Evolutionary conservation across 2,329 filamentous ascomycete genomes (phyloP).

Genomic region (Botrytis hyacinthi): DNA sequence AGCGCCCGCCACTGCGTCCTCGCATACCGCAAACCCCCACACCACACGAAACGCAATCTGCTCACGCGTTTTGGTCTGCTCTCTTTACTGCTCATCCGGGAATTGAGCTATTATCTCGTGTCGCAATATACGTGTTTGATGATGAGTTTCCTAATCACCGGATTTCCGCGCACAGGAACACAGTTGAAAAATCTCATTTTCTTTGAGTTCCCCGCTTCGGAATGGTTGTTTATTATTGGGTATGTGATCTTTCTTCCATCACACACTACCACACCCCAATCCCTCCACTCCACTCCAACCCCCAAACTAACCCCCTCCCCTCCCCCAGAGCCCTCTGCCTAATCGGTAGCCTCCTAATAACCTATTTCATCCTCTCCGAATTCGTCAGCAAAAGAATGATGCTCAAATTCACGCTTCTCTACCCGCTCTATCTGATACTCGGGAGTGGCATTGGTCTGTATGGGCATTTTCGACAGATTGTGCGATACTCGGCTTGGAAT

Average conservation of each 20-base stretch:
- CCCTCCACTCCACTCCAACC: too few species aligned
- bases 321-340: constrained; percentile 42
- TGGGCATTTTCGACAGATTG: constrained; percentile 23
- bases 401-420: constrained; percentile 44
- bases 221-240: constrained; percentile 48
- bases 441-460: constrained; percentile 17
- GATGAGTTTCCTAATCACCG: constrained; percentile 45
- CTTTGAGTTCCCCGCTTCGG: constrained; percentile 48
- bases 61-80: constrained; percentile 45
- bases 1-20: constrained; percentile 44
- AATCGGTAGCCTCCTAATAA: constrained; percentile 47
- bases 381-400: constrained; percentile 45
- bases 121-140: constrained; percentile 49
- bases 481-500: constrained; percentile 48
- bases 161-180: constrained; percentile 43
- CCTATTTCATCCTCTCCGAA: constrained; percentile 46
- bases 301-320: background rate
- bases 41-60: constrained; percentile 39
- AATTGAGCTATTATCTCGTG: constrained; percentile 49
- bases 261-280: background rate
- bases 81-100: constrained; percentile 46
- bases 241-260: constrained; percentile 31
- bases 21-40: constrained; percentile 42
- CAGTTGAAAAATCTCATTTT: constrained; percentile 45
- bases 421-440: constrained; percentile 43